These are phyloP conservation scores for Furcasterigmium sp. DNA, from an alignment of 2,329 filamentous ascomycete genomes.

Conservation along the genomic window DNA sequence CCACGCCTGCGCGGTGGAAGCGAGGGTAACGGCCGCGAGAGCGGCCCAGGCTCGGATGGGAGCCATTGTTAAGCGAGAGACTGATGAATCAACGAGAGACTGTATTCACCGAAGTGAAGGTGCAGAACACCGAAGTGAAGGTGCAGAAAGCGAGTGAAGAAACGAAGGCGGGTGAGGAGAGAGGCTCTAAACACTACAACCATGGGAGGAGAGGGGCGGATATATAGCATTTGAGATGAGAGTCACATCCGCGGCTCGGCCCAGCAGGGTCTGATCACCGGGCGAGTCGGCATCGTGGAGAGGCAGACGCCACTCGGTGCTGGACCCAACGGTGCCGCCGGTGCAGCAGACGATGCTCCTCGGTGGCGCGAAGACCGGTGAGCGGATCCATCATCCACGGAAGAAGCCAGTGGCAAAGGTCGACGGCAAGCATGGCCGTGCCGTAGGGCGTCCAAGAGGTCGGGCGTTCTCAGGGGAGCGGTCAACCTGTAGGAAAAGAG, in stretches of 20 bases:
- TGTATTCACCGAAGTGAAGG: constrained; percentile 13
- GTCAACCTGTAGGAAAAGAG: background rate
- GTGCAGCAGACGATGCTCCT: too few relatives aligned
- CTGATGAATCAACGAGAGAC: constrained; percentile 10
- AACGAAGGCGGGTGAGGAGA: background rate
- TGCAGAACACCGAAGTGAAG: constrained; percentile 14
- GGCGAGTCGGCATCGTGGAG: constrained; percentile 1
- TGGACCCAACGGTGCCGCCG: too few relatives aligned
- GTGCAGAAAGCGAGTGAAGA: background rate
- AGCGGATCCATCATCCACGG: too few relatives aligned
- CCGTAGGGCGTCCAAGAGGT: too few relatives aligned
- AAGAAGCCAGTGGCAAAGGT: too few relatives aligned
- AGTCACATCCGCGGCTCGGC: too few relatives aligned
- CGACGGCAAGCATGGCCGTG: too few relatives aligned
- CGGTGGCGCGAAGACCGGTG: too few relatives aligned
- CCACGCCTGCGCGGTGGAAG: constrained; percentile 31
- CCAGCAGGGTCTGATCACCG: too few relatives aligned
- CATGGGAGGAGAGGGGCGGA: background rate
- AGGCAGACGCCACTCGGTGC: constrained; percentile 14
- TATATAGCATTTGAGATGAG: too few relatives aligned
- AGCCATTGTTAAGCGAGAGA: constrained; percentile 22
- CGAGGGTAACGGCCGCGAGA: constrained; percentile 31
- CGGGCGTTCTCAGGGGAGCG: background rate
- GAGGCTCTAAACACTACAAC: background rate
- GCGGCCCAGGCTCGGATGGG: constrained; percentile 25